Percentiles rank a stretch among this genome's conserved stretches.
These are phyloP conservation scores for Nakazawaea holstii DNA, from an alignment of 805 yeast species.

Conservation along the genomic window DNA sequence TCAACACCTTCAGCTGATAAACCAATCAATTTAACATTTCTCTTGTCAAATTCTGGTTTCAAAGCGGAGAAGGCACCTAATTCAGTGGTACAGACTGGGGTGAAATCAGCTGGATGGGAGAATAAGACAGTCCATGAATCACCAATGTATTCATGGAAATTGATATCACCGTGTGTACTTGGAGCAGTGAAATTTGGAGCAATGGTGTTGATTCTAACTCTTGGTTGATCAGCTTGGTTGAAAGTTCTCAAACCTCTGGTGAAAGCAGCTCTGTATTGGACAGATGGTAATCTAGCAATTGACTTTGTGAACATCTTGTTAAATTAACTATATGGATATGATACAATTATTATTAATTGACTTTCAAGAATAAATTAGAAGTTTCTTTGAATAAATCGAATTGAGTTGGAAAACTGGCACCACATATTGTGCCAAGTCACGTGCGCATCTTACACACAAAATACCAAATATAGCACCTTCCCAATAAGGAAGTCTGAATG, in stretches of 20 bases:
- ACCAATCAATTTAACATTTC: conserved; percentile 86
- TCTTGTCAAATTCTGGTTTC: conserved; percentile 81
- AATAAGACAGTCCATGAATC: conserved; percentile 84
- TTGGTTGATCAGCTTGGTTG: conserved; percentile 39
- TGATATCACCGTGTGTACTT: conserved; percentile 76
- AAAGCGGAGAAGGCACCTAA: conserved; percentile 88
- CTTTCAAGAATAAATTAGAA: background rate
- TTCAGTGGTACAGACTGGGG: conserved; percentile 96
- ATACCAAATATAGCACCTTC: background rate
- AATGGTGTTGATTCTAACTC: conserved; percentile 50
- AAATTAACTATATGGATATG: conserved; percentile 11
- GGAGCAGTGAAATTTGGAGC: conserved; percentile 89
- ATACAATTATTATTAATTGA: background rate
- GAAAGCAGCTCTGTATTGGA: conserved; percentile 19
- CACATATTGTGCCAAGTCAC: conserved; percentile 9
- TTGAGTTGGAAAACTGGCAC: background rate
- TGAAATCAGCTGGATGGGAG: conserved; percentile 95
- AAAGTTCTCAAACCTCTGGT: conserved; percentile 20
- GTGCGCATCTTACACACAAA: background rate
- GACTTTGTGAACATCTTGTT: conserved; percentile 16
- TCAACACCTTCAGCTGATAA: conserved; percentile 81
- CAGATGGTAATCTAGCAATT: conserved; percentile 17
- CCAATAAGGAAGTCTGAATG: background rate
- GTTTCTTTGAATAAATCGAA: too few relatives aligned
- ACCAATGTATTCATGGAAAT: conserved; percentile 84